These are phyloP conservation scores for Ophiostoma montium DNA, from an alignment of 2,329 filamentous ascomycete genomes.

Conservation along the genomic window DNA sequence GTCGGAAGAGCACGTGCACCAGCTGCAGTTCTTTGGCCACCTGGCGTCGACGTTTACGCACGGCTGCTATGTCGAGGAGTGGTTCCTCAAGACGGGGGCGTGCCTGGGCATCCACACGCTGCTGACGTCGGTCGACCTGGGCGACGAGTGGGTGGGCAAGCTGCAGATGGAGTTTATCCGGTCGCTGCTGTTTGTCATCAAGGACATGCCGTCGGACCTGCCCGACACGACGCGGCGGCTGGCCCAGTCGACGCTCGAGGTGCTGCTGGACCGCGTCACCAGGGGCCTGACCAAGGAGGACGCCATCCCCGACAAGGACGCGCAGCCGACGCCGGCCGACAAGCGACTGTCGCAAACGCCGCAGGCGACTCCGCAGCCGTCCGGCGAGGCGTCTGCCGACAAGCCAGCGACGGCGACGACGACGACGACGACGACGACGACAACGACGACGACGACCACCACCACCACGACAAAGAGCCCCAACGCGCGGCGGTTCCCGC, in stretches of 20 bases:
- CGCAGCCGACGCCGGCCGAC: neutral
- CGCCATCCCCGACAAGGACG: constrained; percentile 13
- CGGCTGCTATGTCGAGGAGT: constrained; percentile 93
- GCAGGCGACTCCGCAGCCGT: neutral
- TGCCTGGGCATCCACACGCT: constrained; percentile 81
- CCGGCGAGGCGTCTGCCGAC: neutral
- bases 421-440: no score
- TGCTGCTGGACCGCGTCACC: constrained; percentile 65
- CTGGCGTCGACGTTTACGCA: constrained; percentile 79
- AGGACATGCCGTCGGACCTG: constrained; percentile 90
- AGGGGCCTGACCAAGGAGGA: constrained; percentile 72
- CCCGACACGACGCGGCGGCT: constrained; percentile 76
- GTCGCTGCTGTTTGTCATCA: constrained; percentile 92
- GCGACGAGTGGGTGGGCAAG: constrained; percentile 66
- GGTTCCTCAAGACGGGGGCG: constrained; percentile 94
- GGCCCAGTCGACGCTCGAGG: constrained; percentile 70
- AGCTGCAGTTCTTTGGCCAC: constrained; percentile 72
- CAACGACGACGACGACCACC: no score
- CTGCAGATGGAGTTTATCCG: constrained; percentile 80
- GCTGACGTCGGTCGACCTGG: constrained; percentile 70
- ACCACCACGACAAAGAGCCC: no score
- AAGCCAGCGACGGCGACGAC: no score
- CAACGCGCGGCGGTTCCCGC: constrained; percentile 34
- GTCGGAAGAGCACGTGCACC: constrained; percentile 52
- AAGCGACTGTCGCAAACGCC: constrained; percentile 3